phyloP scores from a whole-genome alignment of 73 alveolate genomes.

The Blepharisma japonicum region DNA sequence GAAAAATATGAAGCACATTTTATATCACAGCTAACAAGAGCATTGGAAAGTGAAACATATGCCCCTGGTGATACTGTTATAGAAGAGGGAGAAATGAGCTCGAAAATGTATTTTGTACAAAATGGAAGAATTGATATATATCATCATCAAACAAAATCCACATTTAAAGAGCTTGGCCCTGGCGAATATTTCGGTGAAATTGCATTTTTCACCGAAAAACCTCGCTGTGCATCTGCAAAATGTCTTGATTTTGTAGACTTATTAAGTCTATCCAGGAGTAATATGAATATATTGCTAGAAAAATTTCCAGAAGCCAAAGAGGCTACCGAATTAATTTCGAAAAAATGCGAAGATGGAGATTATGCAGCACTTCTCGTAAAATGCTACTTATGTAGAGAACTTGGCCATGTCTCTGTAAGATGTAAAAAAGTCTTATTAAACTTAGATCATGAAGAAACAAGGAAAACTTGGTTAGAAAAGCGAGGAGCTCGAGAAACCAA shows the following conservation, averaged over 20 bases:
- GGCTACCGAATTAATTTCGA: neutral
- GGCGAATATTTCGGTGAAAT: conserved; percentile 80
- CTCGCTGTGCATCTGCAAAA: conserved; percentile 71
- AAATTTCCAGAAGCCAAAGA: conserved; percentile 20
- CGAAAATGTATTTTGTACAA: conserved; percentile 45
- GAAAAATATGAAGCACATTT: conserved; percentile 37
- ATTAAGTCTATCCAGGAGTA: neutral
- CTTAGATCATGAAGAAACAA: conserved; percentile 25
- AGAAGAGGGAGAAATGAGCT: conserved; percentile 64
- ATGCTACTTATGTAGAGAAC: conserved; percentile 10
- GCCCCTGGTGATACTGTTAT: conserved; percentile 75
- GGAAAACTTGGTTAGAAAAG: neutral
- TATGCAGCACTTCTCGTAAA: neutral
- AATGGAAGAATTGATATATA: conserved; percentile 57
- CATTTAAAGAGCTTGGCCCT: conserved; percentile 49
- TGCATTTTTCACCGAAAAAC: conserved; percentile 74
- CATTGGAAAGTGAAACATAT: conserved; percentile 58
- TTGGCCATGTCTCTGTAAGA: conserved; percentile 21
- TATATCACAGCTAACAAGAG: conserved; percentile 34
- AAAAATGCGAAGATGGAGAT: conserved; percentile 9
- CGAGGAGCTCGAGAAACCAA: neutral
- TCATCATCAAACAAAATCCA: conserved; percentile 54
- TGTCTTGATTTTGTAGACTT: conserved; percentile 70
- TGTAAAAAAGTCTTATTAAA: conserved; percentile 17
- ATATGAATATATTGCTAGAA: conserved; percentile 3